Evolutionary conservation across 2,329 filamentous ascomycete species (phyloP), one percentile per base, ranked within the genome.

Genomic region (Xylaria sp.): DNA sequence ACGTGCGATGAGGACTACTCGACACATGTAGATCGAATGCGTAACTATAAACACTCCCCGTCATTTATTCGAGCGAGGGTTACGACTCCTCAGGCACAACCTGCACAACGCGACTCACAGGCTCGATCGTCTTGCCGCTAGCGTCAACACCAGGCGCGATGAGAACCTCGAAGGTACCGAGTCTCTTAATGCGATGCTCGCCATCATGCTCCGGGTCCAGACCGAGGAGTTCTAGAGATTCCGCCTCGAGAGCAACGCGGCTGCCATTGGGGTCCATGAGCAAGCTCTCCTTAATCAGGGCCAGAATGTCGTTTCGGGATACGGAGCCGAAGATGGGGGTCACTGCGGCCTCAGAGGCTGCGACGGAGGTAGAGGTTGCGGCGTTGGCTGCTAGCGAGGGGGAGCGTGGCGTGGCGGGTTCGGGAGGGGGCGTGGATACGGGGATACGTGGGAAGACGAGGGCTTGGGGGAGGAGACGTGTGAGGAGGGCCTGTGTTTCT

Each of bases 291-390:
- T 79, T 79, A 72, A 84, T 73, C 27, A 72, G 57, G 27, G 72
- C 72, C 1, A 80, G 74, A 47, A 84, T 75, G 72, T 84, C 81
- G 60, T 60, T 70, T 54, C 75, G 70, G 27, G 82, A 81, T 6
- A 84, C 83, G 59, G 82, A 84, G 48, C 83, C 82, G 71, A 81
- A 83, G 66, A 84, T 84, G 68, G 79, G 63, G 3, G 63, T 71
- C 2, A 73, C 60, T 29, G 16, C 27, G 13, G 40, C 16, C 16
- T 8, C 40, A 16, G 70, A 60, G 29, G 73, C 35, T 35, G 69
- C 21, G 21, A 64, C 59, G 29, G 74, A 65, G n/a, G 59, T 35
- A 5, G 74, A 76, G 29, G 71, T 64, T 18, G 54, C 69, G 61
- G 75, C 76, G 69, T 75, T 71, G 62, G 70, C 57, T 66, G 77